Evolutionary conservation across 805 yeast genomes (phyloP), one percentile per base, ranked within the genome.

Genomic region (Wickerhamomyces chaumierensis): DNA sequence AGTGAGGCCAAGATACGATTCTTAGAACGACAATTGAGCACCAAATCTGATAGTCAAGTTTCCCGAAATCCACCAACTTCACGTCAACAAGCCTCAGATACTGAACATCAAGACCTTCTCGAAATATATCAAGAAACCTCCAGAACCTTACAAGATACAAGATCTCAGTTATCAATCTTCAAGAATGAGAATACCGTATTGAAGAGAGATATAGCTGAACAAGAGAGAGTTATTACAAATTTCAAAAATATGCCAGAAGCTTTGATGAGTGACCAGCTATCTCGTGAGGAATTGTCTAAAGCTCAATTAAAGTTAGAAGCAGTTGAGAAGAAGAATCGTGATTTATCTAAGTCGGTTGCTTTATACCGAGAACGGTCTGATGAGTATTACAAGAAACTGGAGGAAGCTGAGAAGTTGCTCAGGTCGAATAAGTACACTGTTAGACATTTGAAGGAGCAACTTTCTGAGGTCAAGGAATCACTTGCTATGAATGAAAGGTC

Each of bases 341-440:
- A 84, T 23, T 60, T 85, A 23, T 54, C 65, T 2, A 66, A 70
- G 31, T 68, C 73, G 23, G 61, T 80, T 17, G 73, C 72, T 31
- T 62, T 81, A 25, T 86, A 82, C 58, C 80, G 77, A 51, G 58
- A 65, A 15, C 71, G 94, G 43, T 76, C 94, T 27, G 88, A 83
- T 28, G 81, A 78, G 43, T 81, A 84, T 53, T 75, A 70, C 48
- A 66, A 68, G 41, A 82, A 83, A 49, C 63, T 87, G 19, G 94
- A 86, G 49, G 70, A 73, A 36, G 88, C 92, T 2, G 95, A 88
- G 52, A 67, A 78, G 36, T 81, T 84, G 5, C 73, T 81, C 2
- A 65, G 70, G 38, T 69, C 75, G 34, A 75, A 85, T 8, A 67
- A 73, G 46, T 63, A 83, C 48, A 74, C 78, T 12, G 88, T 81